phyloP scores from a whole-genome alignment of 2,329 filamentous ascomycete species.

The Penicillium sp. region DNA sequence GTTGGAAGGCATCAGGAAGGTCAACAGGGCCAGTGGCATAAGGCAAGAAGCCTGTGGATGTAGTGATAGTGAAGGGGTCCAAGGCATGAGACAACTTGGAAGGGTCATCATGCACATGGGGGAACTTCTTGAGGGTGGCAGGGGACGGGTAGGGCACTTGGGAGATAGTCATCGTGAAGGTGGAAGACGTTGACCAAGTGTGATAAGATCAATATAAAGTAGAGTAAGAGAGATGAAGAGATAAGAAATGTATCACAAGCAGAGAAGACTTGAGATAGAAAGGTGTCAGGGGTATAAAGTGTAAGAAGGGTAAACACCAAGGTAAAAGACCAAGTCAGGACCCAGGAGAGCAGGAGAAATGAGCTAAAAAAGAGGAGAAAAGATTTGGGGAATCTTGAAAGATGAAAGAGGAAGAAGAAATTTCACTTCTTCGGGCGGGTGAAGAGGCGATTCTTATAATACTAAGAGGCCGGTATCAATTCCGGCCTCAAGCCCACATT shows the following conservation, averaged over 20 bases:
- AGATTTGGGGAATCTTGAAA: slow-evolving; percentile 3
- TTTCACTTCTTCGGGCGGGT: slow-evolving; percentile 26
- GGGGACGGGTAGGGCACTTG: slow-evolving; percentile 32
- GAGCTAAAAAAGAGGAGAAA: slow-evolving; percentile 15
- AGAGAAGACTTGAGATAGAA: background rate
- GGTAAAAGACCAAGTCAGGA: slow-evolving; percentile 18
- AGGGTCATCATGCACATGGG: slow-evolving; percentile 47
- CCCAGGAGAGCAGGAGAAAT: slow-evolving; percentile 12
- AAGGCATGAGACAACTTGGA: slow-evolving; percentile 40
- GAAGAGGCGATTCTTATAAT: slow-evolving; percentile 43
- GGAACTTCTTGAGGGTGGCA: slow-evolving; percentile 42
- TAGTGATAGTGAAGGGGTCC: slow-evolving; percentile 51
- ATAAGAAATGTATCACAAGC: background rate
- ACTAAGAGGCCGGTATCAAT: slow-evolving; percentile 47
- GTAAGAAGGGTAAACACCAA: slow-evolving; percentile 4
- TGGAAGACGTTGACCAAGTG: background rate
- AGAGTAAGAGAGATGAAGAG: background rate
- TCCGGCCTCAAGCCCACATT: slow-evolving; percentile 45
- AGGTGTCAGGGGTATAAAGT: slow-evolving; percentile 4
- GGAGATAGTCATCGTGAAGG: slow-evolving; percentile 36
- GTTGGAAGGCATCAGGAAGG: slow-evolving; percentile 72
- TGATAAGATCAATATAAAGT: background rate
- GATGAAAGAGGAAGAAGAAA: slow-evolving; percentile 22
- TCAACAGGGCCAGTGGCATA: slow-evolving; percentile 41
- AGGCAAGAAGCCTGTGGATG: slow-evolving; percentile 47